phyloP scores from a whole-genome alignment of 192 early-diverging fungal species.

The Coemansia sp. region DNA sequence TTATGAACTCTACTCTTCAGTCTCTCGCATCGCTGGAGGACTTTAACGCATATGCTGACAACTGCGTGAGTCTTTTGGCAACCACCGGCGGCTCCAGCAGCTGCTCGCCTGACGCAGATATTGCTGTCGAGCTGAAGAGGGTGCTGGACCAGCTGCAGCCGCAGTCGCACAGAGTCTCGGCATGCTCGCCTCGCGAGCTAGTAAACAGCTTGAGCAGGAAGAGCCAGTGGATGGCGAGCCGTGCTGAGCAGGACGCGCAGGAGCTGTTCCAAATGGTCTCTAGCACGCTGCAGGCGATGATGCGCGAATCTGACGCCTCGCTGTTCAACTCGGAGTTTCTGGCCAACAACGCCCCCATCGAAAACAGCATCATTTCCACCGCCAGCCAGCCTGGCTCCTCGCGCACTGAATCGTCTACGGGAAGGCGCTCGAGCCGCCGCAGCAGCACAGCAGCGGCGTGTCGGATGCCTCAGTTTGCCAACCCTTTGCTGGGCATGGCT shows the following conservation, averaged over 20 bases:
- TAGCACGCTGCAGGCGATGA: slow-evolving; percentile 28
- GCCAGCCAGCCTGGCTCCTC: slow-evolving; percentile 1
- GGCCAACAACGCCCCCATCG: slow-evolving; percentile 15
- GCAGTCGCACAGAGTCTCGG: slow-evolving; percentile 18
- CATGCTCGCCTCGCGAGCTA: slow-evolving; percentile 43
- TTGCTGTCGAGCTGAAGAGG: slow-evolving; percentile 22
- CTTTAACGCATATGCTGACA: slow-evolving; percentile 38
- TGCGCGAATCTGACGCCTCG: slow-evolving; percentile 27
- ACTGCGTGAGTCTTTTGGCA: slow-evolving; percentile 12
- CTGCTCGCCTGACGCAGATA: slow-evolving; percentile 20
- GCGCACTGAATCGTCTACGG: not conserved
- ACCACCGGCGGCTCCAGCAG: not conserved
- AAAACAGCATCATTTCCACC: slow-evolving; percentile 25
- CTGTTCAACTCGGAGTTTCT: slow-evolving; percentile 34
- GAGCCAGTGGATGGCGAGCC: slow-evolving; percentile 53
- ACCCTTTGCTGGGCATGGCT: slow-evolving; percentile 53
- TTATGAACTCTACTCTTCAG: slow-evolving; percentile 77
- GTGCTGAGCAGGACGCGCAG: slow-evolving; percentile 61
- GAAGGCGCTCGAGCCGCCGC: not conserved
- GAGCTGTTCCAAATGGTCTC: slow-evolving; percentile 60
- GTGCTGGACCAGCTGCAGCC: slow-evolving; percentile 35
- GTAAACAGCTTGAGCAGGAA: slow-evolving; percentile 50
- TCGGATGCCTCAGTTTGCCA: slow-evolving; percentile 26
- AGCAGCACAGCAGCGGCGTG: slow-evolving; percentile 5
- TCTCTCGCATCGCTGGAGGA: slow-evolving; percentile 31